Evolutionary conservation across 495 filamentous ascomycete species (phyloP), one percentile per base, ranked within the genome.

Genomic region (Xylaria acuta): DNA sequence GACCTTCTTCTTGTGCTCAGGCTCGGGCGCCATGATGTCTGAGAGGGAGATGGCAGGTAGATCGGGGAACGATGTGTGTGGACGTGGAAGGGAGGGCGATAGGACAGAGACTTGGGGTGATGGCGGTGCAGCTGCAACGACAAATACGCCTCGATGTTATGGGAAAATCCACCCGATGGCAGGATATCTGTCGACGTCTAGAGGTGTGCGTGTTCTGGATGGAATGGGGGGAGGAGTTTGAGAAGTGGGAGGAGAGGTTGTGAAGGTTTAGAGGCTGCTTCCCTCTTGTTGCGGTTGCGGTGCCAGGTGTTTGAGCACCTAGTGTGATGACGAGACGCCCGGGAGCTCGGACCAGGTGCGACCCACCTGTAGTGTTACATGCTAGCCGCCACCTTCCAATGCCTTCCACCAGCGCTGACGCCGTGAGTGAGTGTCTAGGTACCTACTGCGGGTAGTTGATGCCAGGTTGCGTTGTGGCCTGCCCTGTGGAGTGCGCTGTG

Each of bases 1-100:
- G 81, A 92, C 91, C 91, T 97, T 97, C 86, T 92, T 91, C 91
- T 97, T 97, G 64, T 95, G 91, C 75, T 97, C 93, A 65, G 90
- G 91, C 78, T 95, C 77, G 71, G 66, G 76, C 72, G 79, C 79
- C 75, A 73, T 78, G 75, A 20, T 79, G 80, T 74, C 74, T 74
- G 65, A 64, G 38, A 74, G 69, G 51, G 58, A 30, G 62, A 70
- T 72, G 53, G 47, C 53, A 38, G 59, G 73, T 73, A 64, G 72
- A 22, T 65, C 34, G 51, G 64, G 64, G 16, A 36, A 30, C 25
- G 34, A 38, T 18, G 51, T 27, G 53, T 20, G 40, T 62, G 32
- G 18, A 40, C 16, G 62, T 18, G 59, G 25, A 47, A 67, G 66
- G 49, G 63, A 59, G 41, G 45, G 45, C 20, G 32, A 11, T 30